These are phyloP conservation scores for Zalerion maritima DNA, from an alignment of 495 filamentous ascomycete species.

Conservation along the genomic window DNA sequence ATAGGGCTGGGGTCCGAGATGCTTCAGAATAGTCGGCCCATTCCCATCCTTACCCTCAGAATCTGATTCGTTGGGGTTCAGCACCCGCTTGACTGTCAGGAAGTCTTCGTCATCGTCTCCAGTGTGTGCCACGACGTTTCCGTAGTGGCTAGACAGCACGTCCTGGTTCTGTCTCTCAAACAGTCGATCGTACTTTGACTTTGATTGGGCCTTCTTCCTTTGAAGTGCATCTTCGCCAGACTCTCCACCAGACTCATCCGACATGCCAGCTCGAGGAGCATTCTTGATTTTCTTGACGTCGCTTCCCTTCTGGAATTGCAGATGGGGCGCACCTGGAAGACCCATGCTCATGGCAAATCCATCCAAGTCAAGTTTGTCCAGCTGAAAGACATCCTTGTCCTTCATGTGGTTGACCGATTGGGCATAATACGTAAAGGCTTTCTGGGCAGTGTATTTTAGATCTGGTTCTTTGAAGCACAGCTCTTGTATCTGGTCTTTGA, in stretches of 20 bases:
- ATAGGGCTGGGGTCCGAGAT: conserved; percentile 37
- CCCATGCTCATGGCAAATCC: conserved; percentile 74
- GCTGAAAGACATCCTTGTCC: conserved; percentile 81
- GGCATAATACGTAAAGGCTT: conserved; percentile 83
- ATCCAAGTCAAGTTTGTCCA: conserved; percentile 68
- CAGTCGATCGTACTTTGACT: conserved; percentile 94
- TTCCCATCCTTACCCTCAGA: conserved; percentile 19
- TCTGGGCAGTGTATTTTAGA: conserved; percentile 89
- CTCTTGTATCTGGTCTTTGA: conserved; percentile 71
- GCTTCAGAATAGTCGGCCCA: conserved; percentile 6
- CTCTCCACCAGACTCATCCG: conserved; percentile 30
- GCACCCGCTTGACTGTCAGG: conserved; percentile 73
- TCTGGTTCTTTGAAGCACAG: conserved; percentile 93
- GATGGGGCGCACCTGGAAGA: conserved; percentile 76
- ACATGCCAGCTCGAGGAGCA: conserved; percentile 46
- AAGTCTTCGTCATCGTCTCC: conserved; percentile 64
- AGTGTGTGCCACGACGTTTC: conserved; percentile 71
- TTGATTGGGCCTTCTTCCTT: conserved; percentile 48
- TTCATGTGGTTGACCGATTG: conserved; percentile 74
- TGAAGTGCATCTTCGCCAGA: conserved; percentile 32
- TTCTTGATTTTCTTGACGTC: conserved; percentile 81
- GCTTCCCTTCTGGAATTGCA: conserved; percentile 81
- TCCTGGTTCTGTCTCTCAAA: conserved; percentile 90
- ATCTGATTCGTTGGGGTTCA: conserved; percentile 38
- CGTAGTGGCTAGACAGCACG: conserved; percentile 84